Evolutionary conservation across 768 basidiomycete genomes (phyloP), one percentile per base, ranked within the genome.

Genomic region (Postia placenta): DNA sequence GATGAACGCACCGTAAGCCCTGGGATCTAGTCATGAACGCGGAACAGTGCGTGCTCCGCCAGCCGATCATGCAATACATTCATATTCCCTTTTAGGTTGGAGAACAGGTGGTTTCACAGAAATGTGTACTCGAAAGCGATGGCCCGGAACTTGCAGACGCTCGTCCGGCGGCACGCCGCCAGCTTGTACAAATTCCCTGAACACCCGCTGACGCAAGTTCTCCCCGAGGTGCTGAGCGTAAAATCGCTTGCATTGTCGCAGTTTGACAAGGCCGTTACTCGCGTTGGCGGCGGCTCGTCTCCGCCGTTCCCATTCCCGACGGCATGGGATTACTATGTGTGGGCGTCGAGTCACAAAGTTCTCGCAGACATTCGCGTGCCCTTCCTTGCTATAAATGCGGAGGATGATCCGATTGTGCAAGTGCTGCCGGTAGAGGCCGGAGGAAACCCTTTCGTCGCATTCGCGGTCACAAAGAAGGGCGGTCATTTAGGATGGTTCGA

Each of bases 401-500:
- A 74, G 20, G 86, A 91, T 62, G 89, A 91, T 64, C 89, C 89
- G 17, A 75, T 91, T 36, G 81, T 89, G 19, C 73, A 71, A 40
- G 69, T 77, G 47, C 71, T 84, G 33, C 86, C 85, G 25, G 72
- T 75, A 62, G 73, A 81, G 49, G 72, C 70, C 5, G 46, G 46
- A 14, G 73, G 70, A 22, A 80, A 78, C 54, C 70, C 69, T 4
- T 75, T 75, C 59, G 75, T 83, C 12, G 69, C 78, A 2, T 79
- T 84, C 68, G 80, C 70, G 19, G 60, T 83, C 41, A 89, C 90
- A 0, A 64, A 69, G 25, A 66, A 70, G 19, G 90, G 87, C 1
- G 87, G 88, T 0, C 88, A 91, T 67, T 72, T 92, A 12, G 91
- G 91, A 30, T 94, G 88, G 88, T 90, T 89, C 56, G 77, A 86